A percentile compares a stretch with the other conserved stretches of the same genome.
phyloP scores from a whole-genome alignment of 2,329 filamentous ascomycete species.

The Aspergillus thermomutatus region DNA sequence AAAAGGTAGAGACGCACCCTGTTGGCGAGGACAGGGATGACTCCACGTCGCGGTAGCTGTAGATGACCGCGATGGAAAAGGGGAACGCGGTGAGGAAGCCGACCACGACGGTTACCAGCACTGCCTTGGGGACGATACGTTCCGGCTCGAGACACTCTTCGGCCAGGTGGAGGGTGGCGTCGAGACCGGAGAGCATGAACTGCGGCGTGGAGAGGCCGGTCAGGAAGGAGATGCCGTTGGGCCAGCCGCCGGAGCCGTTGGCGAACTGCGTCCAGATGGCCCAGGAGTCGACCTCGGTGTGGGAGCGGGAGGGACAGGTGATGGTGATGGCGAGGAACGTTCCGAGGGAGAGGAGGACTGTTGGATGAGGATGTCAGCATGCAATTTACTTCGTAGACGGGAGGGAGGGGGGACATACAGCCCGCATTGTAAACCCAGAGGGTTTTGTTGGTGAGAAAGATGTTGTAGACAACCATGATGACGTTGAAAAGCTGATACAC shows the following conservation, averaged over 20 bases:
- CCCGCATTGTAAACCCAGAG: conserved; percentile 22
- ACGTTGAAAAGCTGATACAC: conserved; percentile 20
- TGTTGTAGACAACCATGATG: conserved; percentile 15
- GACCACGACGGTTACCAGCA: conserved; percentile 17
- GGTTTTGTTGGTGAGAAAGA: conserved; percentile 18
- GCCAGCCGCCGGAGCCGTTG: conserved; percentile 22
- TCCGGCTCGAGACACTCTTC: conserved; percentile 23
- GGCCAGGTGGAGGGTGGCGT: conserved; percentile 21
- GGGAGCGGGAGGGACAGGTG: conserved; percentile 18
- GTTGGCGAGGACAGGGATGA: conserved; percentile 13
- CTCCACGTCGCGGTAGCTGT: conserved; percentile 14
- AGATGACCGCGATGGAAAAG: conserved; percentile 18
- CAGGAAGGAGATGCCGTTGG: conserved; percentile 22
- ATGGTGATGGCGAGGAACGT: conserved; percentile 20
- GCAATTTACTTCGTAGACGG: too few species aligned
- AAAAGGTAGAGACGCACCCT: conserved; percentile 7
- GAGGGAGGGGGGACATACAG: conserved; percentile 8
- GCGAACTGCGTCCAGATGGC: conserved; percentile 15
- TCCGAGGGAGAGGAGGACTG: conserved; percentile 18
- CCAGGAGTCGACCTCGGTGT: conserved; percentile 9
- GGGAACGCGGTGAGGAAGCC: conserved; percentile 22
- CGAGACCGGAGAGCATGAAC: conserved; percentile 24
- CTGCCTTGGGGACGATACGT: conserved; percentile 19
- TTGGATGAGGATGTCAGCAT: not conserved
- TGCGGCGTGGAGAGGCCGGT: conserved; percentile 22